Percentiles rank a stretch among this genome's conserved stretches.
Evolutionary conservation across 164 flowering plant species (phyloP).

Genomic region (Houttuynia cordata): DNA sequence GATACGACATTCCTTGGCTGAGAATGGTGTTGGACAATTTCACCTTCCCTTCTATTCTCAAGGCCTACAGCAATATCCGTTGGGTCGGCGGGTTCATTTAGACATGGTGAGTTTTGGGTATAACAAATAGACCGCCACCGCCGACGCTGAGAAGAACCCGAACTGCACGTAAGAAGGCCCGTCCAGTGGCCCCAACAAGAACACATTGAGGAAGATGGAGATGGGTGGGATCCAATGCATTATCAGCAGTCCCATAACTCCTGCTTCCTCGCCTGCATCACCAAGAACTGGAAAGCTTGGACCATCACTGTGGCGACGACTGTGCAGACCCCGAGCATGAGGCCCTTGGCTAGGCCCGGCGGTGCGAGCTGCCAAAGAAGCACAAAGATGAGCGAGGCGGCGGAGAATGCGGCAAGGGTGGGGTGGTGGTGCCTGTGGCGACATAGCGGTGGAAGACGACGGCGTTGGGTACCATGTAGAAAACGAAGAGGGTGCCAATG

Average conservation of each 20-base stretch:
- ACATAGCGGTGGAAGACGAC: constrained; percentile 73
- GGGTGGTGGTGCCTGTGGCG: constrained; percentile 28
- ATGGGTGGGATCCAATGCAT: constrained; percentile 87
- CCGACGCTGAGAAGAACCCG: constrained; percentile 52
- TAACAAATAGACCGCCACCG: constrained; percentile 49
- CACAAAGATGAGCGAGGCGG: constrained; percentile 53
- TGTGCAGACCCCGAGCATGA: constrained; percentile 37
- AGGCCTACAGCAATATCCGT: too few relatives aligned
- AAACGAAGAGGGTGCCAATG: constrained; percentile 85
- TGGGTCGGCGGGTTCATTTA: too few relatives aligned
- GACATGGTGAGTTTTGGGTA: too few relatives aligned
- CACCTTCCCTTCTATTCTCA: too few relatives aligned
- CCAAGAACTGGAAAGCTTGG: constrained; percentile 43
- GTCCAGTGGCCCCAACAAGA: constrained; percentile 67
- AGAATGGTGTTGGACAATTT: too few relatives aligned
- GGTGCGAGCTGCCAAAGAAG: constrained; percentile 57
- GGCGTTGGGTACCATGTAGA: constrained; percentile 94
- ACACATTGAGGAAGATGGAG: constrained; percentile 72
- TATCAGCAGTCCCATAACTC: constrained; percentile 79
- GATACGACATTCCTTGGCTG: too few relatives aligned
- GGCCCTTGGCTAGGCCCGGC: constrained; percentile 29
- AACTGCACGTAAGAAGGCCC: constrained; percentile 66
- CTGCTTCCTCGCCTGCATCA: constrained; percentile 61
- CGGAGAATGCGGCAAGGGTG: constrained; percentile 42
- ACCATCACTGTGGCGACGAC: constrained; percentile 28